phyloP scores from a whole-genome alignment of 2,329 filamentous ascomycete genomes.

The Clathrospora elynae region DNA sequence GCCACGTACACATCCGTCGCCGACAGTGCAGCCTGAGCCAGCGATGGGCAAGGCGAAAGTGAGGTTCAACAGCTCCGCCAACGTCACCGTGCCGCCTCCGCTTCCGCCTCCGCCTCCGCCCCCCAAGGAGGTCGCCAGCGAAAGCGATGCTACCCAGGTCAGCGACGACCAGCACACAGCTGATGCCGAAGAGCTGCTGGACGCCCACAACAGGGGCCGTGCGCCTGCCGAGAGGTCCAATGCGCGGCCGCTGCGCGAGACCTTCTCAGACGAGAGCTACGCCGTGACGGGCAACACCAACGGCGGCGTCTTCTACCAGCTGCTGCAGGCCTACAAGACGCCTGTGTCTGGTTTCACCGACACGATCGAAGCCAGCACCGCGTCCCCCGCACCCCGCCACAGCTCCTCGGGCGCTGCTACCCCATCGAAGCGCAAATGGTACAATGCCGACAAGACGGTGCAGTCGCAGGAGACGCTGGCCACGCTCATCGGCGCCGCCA shows the following conservation, averaged over 20 bases:
- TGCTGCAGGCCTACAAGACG: slow-evolving; percentile 40
- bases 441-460: slow-evolving; percentile 32
- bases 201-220: slow-evolving; percentile 22
- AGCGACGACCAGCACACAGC: slow-evolving; percentile 20
- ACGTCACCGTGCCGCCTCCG: slow-evolving; percentile 25
- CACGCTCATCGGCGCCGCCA: slow-evolving; percentile 36
- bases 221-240: slow-evolving; percentile 5
- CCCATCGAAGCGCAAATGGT: slow-evolving; percentile 39
- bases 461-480: slow-evolving; percentile 40
- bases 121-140: no score
- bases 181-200: slow-evolving; percentile 30
- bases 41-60: slow-evolving; percentile 25
- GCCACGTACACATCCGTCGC: slow-evolving; percentile 9
- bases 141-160: slow-evolving; percentile 17
- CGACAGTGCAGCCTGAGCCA: slow-evolving; percentile 18
- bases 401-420: slow-evolving; percentile 33
- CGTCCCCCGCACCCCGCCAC: slow-evolving; percentile 17
- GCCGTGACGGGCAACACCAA: slow-evolving; percentile 35
- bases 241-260: slow-evolving; percentile 6
- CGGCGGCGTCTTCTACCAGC: slow-evolving; percentile 41
- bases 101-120: slow-evolving; percentile 18
- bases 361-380: slow-evolving; percentile 24
- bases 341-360: slow-evolving; percentile 23
- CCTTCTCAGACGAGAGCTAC: slow-evolving; percentile 27
- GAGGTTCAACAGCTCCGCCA: slow-evolving; percentile 38